Evolutionary conservation across 768 basidiomycete genomes (phyloP).

Genomic region (Boletus reticuloceps): DNA sequence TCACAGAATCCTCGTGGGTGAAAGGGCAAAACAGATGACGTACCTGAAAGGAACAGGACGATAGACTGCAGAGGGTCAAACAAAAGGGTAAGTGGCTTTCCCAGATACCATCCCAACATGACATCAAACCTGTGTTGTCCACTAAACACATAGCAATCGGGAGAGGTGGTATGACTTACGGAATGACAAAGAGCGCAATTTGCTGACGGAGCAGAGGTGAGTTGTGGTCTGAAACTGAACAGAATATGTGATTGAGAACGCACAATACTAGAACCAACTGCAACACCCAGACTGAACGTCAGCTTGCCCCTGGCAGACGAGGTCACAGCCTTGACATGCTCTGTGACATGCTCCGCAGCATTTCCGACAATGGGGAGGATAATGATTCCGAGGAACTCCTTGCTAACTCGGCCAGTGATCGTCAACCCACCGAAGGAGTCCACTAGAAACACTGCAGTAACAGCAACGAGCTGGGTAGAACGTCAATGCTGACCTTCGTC

Average conservation of each 20-base stretch:
- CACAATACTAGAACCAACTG: conserved; percentile 82
- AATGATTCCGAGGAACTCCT: conserved; percentile 84
- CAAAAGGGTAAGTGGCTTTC: conserved; percentile 74
- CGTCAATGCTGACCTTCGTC: neutral
- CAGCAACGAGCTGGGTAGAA: conserved; percentile 44
- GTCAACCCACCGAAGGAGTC: conserved; percentile 80
- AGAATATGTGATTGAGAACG: conserved; percentile 25
- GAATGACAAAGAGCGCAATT: conserved; percentile 69
- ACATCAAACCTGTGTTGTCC: conserved; percentile 58
- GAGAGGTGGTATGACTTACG: conserved; percentile 34
- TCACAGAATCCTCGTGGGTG: neutral
- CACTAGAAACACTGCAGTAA: conserved; percentile 69
- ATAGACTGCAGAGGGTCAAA: conserved; percentile 85
- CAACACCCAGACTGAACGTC: conserved; percentile 82
- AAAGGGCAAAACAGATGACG: conserved; percentile 2
- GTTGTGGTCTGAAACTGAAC: neutral
- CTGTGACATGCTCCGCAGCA: conserved; percentile 85
- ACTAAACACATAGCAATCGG: conserved; percentile 6
- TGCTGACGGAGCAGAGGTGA: conserved; percentile 43
- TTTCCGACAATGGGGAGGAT: conserved; percentile 92
- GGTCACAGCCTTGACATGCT: conserved; percentile 55
- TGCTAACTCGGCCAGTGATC: conserved; percentile 48
- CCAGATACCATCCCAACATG: conserved; percentile 75
- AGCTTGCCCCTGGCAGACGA: conserved; percentile 90
- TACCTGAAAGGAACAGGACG: conserved; percentile 19